Base-by-base conservation (phyloP, 192 early-diverging fungal genomes). In the Rhizophagus clarus region DNA sequence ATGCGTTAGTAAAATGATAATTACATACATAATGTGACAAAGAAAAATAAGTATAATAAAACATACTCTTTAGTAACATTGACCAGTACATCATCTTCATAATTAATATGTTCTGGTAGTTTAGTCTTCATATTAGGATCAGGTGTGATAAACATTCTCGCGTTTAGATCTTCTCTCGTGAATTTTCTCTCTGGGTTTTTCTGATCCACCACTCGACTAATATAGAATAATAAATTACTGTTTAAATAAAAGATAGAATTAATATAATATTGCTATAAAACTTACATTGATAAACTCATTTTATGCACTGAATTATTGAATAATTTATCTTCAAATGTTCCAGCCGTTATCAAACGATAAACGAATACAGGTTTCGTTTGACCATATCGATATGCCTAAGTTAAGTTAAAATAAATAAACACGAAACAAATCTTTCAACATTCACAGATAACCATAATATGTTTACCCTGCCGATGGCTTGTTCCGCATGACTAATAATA, bases 261-360 rank as follows among this genome's bases (percentile, higher is more conserved):
- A 7, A 7, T 40, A 40, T 3, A 32, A 32, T 3, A 32, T 1
- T 2, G 3, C 3, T 12, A 31, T 5, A 31, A 26, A 29, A 56
- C 68, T 0, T 26, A 70, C 68, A 70, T n/a, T 14, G 94, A 84
- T 71, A 96, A 83, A 20, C 88, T 87, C 10, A 91, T 80, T 75
- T 97, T 97, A 82, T 93, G 91, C 3, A 94, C 81, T 79, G 93
- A 93, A 74, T 89, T 92, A 47, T 85, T 85, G 61, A 90, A 91
- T 26, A 96, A 74, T 20, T 82, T 80, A 26, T 90, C 84, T 80
- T 94, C 93, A 81, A 88, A 89, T 0, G 93, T 91, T 15, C 85
- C 87, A 28, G 79, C 73, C 0, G 91, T 91, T 70, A 89, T 73
- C 61, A 94, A 79, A 10, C 93, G 82, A 72, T 95, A 95, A 5